Percentiles rank a stretch among this genome's conserved stretches.
Evolutionary conservation across 108 stramenopile genomes (phyloP).

Genomic region (Skeletonema menzelii): DNA sequence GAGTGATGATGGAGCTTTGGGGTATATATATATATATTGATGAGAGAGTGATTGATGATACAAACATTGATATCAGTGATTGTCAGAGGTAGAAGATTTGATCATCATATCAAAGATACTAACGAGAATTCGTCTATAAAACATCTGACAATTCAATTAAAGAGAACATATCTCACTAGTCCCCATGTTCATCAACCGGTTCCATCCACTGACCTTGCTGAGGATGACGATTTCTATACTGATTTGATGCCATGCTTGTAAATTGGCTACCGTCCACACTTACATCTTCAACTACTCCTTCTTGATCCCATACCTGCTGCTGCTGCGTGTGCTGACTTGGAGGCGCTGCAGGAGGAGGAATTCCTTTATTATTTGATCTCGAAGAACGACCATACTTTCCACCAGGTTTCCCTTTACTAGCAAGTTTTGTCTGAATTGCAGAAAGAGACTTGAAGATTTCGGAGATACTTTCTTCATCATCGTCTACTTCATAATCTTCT

Average conservation of each 20-base stretch:
- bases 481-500: constrained; percentile 8
- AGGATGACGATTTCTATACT: constrained; percentile 17
- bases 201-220: constrained; percentile 43
- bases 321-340: background rate
- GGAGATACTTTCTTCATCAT: constrained; percentile 43
- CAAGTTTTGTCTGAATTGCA: constrained; percentile 45
- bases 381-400: background rate
- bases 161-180: background rate
- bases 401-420: constrained; percentile 34
- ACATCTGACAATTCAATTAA: background rate
- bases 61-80: no score
- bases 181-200: constrained; percentile 33
- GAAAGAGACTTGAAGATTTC: constrained; percentile 47
- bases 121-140: no score
- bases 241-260: constrained; percentile 19
- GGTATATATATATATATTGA: no score
- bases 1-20: no score
- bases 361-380: constrained; percentile 11
- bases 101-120: no score
- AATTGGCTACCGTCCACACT: constrained; percentile 37
- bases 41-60: no score
- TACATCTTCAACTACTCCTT: constrained; percentile 44
- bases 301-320: constrained; percentile 25
- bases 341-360: background rate
- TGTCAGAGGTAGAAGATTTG: no score